Evolutionary conservation across 495 filamentous ascomycete genomes (phyloP), one percentile per base, ranked within the genome.

Genomic region (Trichocladium uniseriatum): DNA sequence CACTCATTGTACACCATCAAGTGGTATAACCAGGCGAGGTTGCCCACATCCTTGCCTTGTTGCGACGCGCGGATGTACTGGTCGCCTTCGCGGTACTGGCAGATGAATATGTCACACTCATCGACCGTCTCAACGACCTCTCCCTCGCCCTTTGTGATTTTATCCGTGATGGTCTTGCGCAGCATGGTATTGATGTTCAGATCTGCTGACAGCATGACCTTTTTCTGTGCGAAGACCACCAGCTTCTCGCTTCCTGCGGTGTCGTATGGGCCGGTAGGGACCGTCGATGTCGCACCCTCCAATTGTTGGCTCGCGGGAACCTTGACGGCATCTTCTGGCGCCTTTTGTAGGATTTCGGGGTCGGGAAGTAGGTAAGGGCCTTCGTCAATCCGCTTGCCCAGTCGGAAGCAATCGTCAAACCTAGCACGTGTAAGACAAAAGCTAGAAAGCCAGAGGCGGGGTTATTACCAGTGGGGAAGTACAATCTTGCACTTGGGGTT

Each of bases 351-450:
- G 16, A 92, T 86, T 53, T 89, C 86, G 0, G 94, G 88, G 55
- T 96, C 75, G 13, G 94, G 92, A 11, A 97, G 79, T 18, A 75
- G 72, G 62, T 99, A 99, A 11, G 94, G 92, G 11, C 71, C 66
- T 57, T 97, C 92, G 55, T 86, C 80, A 49, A 99, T 95, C 40
- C 84, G 78, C 57, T 83, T 83, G 32, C 89, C 87, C 38, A 99
- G 79, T 65, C 85, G 89, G 29, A 99, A 76, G 63, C 92, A 99
- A 60, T 95, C 91, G 54, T 97, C 92, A 58, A 99, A 95, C 87
- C 86, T 91, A 43, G 29, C n/a, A 15, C 8, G 35, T 40, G 10
- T 42, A 13, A 38, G 22, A 20, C 5, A 38, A 18, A 50, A 15
- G 7, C 48, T 2, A 34, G 16, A 37, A 39, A 40, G 43, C 18